phyloP scores from a whole-genome alignment of 2,329 filamentous ascomycete species.

The Fusarium nodosum region DNA sequence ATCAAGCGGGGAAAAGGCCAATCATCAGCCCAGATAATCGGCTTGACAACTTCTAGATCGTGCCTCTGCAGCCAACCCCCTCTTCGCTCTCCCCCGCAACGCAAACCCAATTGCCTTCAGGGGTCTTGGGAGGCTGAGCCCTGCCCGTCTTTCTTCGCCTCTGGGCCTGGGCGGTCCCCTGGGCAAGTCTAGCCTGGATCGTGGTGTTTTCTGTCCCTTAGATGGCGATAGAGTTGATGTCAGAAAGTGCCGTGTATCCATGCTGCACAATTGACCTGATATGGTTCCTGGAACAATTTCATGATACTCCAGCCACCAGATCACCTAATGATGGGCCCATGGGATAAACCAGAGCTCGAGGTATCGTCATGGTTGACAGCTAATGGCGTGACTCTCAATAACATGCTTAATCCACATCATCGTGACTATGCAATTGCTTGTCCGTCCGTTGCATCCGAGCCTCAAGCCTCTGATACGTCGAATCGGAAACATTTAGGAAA shows the following conservation, averaged over 20 bases:
- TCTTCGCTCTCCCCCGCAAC: slow-evolving; percentile 23
- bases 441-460: slow-evolving; percentile 26
- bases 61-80: slow-evolving; percentile 14
- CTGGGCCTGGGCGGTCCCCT: slow-evolving; percentile 3
- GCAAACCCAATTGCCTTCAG: slow-evolving; percentile 40
- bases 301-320: neutral
- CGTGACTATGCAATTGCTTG: slow-evolving; percentile 37
- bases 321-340: slow-evolving; percentile 35
- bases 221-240: slow-evolving; percentile 18
- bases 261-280: slow-evolving; percentile 8
- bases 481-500: slow-evolving; percentile 10
- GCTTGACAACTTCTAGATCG: slow-evolving; percentile 27
- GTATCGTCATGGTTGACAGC: slow-evolving; percentile 19
- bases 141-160: neutral
- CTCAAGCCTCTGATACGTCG: slow-evolving; percentile 24
- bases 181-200: slow-evolving; percentile 8
- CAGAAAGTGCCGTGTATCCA: neutral
- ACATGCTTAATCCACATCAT: slow-evolving; percentile 24
- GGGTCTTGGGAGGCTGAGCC: slow-evolving; percentile 30
- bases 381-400: slow-evolving; percentile 39
- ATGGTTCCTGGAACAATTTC: slow-evolving; percentile 1
- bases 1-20: slow-evolving; percentile 37
- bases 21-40: slow-evolving; percentile 32
- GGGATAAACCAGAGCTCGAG: slow-evolving; percentile 8
- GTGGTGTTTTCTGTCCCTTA: slow-evolving; percentile 2